Percentiles rank a stretch among this genome's conserved stretches.
Conservation (phyloP, 192 early-diverging fungal genomes). For the Entomortierella lignicola region DNA sequence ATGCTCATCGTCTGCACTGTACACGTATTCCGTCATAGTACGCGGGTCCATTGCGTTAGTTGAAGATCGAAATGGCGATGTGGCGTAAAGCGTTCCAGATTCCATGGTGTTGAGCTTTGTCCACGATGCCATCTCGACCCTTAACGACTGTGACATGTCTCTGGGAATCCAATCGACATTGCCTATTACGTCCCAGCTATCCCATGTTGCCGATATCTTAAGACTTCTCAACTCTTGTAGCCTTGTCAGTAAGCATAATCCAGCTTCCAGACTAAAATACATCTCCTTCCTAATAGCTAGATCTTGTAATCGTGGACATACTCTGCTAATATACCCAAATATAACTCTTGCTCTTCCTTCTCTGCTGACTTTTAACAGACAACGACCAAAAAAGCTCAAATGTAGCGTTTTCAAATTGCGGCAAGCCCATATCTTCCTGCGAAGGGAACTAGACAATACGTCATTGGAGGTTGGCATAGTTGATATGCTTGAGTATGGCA, state of each 20-base stretch:
- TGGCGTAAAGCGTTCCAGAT: too few species aligned
- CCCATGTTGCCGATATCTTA: neutral
- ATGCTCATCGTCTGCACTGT: too few species aligned
- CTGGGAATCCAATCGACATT: neutral
- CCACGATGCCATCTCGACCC: neutral
- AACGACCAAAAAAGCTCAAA: neutral
- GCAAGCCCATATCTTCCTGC: conserved; percentile 3
- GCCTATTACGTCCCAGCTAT: neutral
- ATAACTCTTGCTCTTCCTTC: neutral
- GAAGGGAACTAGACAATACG: too few species aligned
- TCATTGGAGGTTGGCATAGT: neutral
- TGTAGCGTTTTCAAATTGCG: neutral
- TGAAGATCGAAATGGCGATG: too few species aligned
- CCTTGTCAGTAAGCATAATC: neutral
- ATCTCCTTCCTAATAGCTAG: neutral
- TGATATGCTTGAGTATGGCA: too few species aligned
- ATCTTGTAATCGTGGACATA: conserved; percentile 1
- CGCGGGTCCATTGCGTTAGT: too few species aligned
- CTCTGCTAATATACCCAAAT: conserved; percentile 1
- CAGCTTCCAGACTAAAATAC: neutral
- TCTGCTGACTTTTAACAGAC: neutral
- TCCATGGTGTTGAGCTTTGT: too few species aligned
- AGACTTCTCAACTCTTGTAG: neutral
- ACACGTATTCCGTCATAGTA: too few species aligned
- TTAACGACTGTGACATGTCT: neutral